Evolutionary conservation across 106 monocot genomes (phyloP).

Genomic region (Hemerocallis citrina): DNA sequence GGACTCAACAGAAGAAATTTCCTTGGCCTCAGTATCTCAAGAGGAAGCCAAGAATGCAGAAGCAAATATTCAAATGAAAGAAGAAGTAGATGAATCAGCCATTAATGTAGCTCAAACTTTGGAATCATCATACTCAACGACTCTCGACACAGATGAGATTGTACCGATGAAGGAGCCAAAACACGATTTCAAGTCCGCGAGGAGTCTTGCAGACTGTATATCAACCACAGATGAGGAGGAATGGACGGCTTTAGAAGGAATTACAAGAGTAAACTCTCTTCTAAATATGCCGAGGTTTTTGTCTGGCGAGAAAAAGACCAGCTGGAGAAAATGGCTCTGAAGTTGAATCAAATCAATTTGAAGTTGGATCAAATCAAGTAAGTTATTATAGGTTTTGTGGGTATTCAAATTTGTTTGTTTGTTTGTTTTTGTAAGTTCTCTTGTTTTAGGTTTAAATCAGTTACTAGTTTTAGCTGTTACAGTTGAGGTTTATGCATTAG

Average conservation of each 20-base stretch:
- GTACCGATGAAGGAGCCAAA: conserved; percentile 11
- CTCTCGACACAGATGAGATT: conserved; percentile 23
- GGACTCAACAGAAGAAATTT: neutral
- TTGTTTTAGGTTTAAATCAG: neutral
- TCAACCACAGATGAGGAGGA: conserved; percentile 50
- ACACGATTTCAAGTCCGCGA: conserved; percentile 20
- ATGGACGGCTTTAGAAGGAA: conserved; percentile 72
- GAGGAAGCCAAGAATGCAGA: too few relatives aligned
- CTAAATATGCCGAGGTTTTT: conserved; percentile 49
- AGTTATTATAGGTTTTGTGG: neutral
- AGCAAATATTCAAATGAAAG: too few relatives aligned
- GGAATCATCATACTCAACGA: neutral
- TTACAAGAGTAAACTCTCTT: conserved; percentile 66
- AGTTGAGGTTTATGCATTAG: too few relatives aligned
- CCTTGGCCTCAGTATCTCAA: neutral
- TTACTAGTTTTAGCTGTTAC: too few relatives aligned
- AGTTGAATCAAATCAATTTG: neutral
- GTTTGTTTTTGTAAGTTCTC: too few relatives aligned
- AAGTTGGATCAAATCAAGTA: neutral
- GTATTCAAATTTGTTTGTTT: conserved; percentile 3
- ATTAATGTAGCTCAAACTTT: neutral
- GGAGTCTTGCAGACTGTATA: conserved; percentile 59
- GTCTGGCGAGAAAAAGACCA: conserved; percentile 24
- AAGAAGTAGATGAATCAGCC: neutral
- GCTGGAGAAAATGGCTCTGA: conserved; percentile 24